Base-by-base conservation (phyloP, 2,329 filamentous ascomycete genomes). In the Capronia epimyces region DNA sequence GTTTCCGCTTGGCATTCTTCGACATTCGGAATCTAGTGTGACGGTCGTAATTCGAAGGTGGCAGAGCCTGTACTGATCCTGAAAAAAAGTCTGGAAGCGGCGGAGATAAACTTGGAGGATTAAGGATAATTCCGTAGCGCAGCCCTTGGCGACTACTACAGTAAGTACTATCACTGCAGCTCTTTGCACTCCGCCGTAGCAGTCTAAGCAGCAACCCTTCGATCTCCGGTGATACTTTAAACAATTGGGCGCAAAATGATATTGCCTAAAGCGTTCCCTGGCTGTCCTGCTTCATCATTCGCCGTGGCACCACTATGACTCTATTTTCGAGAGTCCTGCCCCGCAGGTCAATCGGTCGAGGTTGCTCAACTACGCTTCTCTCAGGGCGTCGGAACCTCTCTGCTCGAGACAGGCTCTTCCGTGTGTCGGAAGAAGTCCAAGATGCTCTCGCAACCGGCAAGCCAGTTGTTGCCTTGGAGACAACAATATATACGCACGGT, bases 401-500 rank as follows among this genome's bases (percentile, higher is more conserved):
- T 13, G 53, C 44, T 12, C 47, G 52, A 40, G 52, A 50, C 20
- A 57, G 43, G 64, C 69, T 89, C 53, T 77, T 94, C 50, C 78
- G 76, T 46, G 75, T 95, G 36, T 90, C 88, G 1, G 84, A 91
- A 44, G 91, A 97, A 69, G 84, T 98, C 10, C 74, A 77, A 46
- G 82, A 89, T 65, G 91, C 90, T 32, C 68, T 96, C 42, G 75
- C 80, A 36, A 79, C 81, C 10, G 82, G 83, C 50, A 83, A 82
- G 62, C 91, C 93, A 0, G 84, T 98, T 3, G 90, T 98, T 9
- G 93, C 91, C 13, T 77, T 98, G 3, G 93, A 98, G 69, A 89
- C 88, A 1, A 95, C 93, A 3, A 97, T 98, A 61, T 97, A 98
- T 69, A 98, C 93, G 1, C 93, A 98, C 70, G 90, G 89, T 75